Evolutionary conservation across 2,329 filamentous ascomycete species (phyloP), one percentile per base, ranked within the genome.

Genomic region (Aspergillus sp.): DNA sequence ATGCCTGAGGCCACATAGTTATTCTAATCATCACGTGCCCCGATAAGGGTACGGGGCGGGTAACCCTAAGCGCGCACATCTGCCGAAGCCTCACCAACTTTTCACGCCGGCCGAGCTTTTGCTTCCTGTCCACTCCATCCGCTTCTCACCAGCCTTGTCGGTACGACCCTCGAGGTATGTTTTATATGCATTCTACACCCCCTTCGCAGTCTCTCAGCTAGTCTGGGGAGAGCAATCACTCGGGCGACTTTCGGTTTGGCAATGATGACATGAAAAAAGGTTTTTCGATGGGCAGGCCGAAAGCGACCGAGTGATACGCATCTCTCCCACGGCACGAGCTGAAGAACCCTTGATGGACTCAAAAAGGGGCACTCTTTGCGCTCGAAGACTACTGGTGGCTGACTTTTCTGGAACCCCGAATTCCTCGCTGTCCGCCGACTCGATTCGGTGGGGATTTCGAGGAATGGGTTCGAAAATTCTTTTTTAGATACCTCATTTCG

Each of bases 361-460:
- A 59, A 64, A 59, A 64, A 72, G 70, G 85, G 86, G 86, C 85
- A 88, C 85, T 87, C 85, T 88, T 86, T 84, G 78, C 80, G 84
- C 85, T 87, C 83, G 80, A 71, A 73, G 84, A 84, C 84, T 84
- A 81, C 81, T 84, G 82, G 79, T 84, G 84, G 84, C 85, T 87
- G 84, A 87, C 81, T 76, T 69, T 64, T 67, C 60, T 50, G 63
- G 52, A 58, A 53, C 52, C 52, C 54, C 54, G 58, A 58, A 62
- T 50, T 49, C 54, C 54, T 59, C 60, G 49, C n/a, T 54, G 49
- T 46, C 36, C 31, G 31, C 53, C 29, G 42, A 42, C 7, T 45
- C 47, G 51, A 45, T 58, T 54, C n/a, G 42, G 59, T 55, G 49
- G 31, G 12, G 36, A n/a, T 26, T n/a, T 32, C 52, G 32, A 56